These are phyloP conservation scores for Teratosphaeria pseudoeucalypti DNA, from an alignment of 2,329 filamentous ascomycete genomes.

Conservation along the genomic window DNA sequence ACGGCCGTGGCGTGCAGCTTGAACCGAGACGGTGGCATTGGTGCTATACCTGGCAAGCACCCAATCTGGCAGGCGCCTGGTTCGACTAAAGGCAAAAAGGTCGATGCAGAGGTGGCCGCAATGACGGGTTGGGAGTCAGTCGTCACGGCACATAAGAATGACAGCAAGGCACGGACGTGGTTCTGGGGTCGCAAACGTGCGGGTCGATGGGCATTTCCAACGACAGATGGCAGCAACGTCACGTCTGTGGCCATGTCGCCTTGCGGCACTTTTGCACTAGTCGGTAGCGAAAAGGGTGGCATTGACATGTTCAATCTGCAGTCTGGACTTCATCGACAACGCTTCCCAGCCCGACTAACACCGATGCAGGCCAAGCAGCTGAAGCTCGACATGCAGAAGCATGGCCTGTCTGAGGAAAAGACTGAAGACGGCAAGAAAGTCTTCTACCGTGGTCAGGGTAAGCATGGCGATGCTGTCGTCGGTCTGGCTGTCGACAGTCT, in stretches of 20 bases:
- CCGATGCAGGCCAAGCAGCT: constrained; percentile 68
- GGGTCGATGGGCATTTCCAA: constrained; percentile 85
- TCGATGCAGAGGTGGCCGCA: constrained; percentile 60
- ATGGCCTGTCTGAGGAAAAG: constrained; percentile 30
- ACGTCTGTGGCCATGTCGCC: constrained; percentile 75
- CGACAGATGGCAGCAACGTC: constrained; percentile 71
- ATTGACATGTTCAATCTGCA: constrained; percentile 97
- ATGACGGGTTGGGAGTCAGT: constrained; percentile 96
- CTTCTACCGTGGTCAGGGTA: constrained; percentile 47
- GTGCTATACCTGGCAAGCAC: constrained; percentile 66
- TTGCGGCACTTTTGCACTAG: constrained; percentile 85
- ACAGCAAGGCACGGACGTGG: constrained; percentile 83
- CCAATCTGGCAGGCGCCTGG: constrained; percentile 71
- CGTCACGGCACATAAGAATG: constrained; percentile 80
- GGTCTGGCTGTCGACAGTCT: constrained; percentile 82
- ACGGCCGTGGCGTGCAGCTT: constrained; percentile 84
- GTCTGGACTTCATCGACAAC: constrained; percentile 77
- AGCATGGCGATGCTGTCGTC: constrained; percentile 72
- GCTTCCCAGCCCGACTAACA: constrained; percentile 71
- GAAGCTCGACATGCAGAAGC: constrained; percentile 45
- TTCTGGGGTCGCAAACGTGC: constrained; percentile 94
- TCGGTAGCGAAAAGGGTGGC: constrained; percentile 72
- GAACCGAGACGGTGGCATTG: constrained; percentile 91
- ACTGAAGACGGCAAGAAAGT: constrained; percentile 30
- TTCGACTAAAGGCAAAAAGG: constrained; percentile 45